Evolutionary conservation across 2,329 filamentous ascomycete species (phyloP).

Genomic region (Xylogone sp.): DNA sequence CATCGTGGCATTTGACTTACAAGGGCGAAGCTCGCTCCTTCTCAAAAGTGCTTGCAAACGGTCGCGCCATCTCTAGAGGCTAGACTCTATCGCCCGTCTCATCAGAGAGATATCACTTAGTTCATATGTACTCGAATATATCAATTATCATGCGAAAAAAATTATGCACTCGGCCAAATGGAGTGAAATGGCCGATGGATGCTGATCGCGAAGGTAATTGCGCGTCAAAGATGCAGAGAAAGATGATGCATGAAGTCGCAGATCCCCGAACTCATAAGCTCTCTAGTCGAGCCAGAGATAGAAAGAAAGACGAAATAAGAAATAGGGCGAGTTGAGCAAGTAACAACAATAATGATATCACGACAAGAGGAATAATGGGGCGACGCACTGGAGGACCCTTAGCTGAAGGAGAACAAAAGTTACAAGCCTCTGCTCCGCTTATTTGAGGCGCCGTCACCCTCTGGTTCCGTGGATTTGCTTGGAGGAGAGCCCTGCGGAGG

Average conservation of each 20-base stretch:
- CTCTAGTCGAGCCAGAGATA: not conserved
- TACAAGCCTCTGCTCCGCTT: too few relatives aligned
- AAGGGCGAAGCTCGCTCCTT: slow-evolving; percentile 18
- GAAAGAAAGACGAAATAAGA: not conserved
- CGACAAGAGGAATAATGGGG: not conserved
- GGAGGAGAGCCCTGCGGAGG: too few relatives aligned
- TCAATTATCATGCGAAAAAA: not conserved
- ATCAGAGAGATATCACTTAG: not conserved
- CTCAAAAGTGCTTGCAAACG: slow-evolving; percentile 26
- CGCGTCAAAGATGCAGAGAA: not conserved
- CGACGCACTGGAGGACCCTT: not conserved
- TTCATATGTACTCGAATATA: not conserved
- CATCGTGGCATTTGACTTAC: slow-evolving; percentile 11
- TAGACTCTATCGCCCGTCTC: not conserved
- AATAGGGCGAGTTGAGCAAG: not conserved
- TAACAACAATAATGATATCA: not conserved
- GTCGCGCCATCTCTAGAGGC: slow-evolving; percentile 23
- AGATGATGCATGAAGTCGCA: not conserved
- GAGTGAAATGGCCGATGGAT: not conserved
- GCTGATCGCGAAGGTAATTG: not conserved
- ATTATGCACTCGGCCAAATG: not conserved
- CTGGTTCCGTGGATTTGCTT: too few relatives aligned
- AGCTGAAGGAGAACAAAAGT: not conserved
- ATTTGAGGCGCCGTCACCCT: too few relatives aligned
- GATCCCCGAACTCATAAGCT: not conserved